These are phyloP conservation scores for Rhizophora apiculata DNA, from an alignment of 345 rosid genomes.

Conservation along the genomic window DNA sequence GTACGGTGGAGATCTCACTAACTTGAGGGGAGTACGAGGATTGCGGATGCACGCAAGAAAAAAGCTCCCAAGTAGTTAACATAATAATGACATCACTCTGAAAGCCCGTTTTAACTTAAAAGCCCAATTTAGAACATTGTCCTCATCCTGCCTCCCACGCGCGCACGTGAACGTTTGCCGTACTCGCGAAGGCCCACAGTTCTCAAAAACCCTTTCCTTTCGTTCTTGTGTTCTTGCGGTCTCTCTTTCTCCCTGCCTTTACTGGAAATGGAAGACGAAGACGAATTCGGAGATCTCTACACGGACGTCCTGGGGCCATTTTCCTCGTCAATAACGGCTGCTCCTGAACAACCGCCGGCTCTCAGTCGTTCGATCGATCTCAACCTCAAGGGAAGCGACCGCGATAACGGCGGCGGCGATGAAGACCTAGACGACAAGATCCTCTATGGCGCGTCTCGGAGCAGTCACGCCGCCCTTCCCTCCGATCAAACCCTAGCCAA, in stretches of 20 bases:
- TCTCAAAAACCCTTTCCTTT: constrained; percentile 6
- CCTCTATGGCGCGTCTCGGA: constrained; percentile 9
- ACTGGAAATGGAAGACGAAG: constrained; percentile 79
- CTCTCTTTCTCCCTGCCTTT: constrained; percentile 3
- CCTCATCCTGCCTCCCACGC: too few relatives aligned
- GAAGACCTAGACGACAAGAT: constrained; percentile 14
- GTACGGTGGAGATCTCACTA: too few relatives aligned
- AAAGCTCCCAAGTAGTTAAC: too few relatives aligned
- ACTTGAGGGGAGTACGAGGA: too few relatives aligned
- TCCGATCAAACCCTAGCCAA: constrained; percentile 8
- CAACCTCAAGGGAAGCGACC: constrained; percentile 35
- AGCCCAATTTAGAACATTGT: too few relatives aligned
- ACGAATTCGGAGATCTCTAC: constrained; percentile 99
- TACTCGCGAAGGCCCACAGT: not conserved
- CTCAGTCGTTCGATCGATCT: constrained; percentile 57
- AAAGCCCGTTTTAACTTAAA: too few relatives aligned
- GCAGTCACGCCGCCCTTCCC: constrained; percentile 10
- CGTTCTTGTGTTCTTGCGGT: not conserved
- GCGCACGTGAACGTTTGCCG: too few relatives aligned
- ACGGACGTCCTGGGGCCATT: constrained; percentile 73
- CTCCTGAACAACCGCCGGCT: constrained; percentile 23
- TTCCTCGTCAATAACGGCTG: constrained; percentile 31
- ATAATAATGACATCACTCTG: too few relatives aligned
- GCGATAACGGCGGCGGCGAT: constrained; percentile 5
- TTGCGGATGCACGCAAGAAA: too few relatives aligned